Evolutionary conservation across 78 protist genomes (phyloP).

Genomic region (Bigelowiella natans): DNA sequence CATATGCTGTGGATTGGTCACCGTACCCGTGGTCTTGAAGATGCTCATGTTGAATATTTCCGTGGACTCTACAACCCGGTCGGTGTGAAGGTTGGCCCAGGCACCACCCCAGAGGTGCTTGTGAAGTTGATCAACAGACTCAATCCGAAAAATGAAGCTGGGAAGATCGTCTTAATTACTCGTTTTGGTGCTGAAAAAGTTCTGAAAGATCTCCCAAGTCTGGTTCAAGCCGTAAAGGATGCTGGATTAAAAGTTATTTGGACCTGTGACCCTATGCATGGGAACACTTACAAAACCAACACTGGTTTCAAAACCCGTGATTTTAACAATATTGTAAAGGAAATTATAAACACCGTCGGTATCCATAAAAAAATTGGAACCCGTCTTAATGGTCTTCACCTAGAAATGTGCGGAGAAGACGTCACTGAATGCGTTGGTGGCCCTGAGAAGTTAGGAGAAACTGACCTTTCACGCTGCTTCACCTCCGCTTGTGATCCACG

Average conservation of each 20-base stretch:
- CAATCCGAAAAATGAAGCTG: conserved; percentile 38
- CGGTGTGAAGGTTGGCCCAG: conserved; percentile 54
- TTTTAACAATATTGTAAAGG: conserved; percentile 1
- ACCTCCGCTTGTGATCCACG: conserved; percentile 55
- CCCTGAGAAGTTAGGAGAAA: background rate
- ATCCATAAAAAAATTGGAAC: background rate
- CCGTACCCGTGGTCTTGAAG: conserved; percentile 47
- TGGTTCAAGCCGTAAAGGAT: conserved; percentile 6
- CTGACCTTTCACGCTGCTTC: conserved; percentile 26
- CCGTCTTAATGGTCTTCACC: conserved; percentile 10
- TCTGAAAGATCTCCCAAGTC: background rate
- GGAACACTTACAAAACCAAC: background rate
- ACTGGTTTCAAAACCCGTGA: conserved; percentile 13
- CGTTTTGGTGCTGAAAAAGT: conserved; percentile 34
- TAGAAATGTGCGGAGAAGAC: conserved; percentile 19
- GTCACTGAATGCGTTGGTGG: conserved; percentile 65
- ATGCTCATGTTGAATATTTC: conserved; percentile 59
- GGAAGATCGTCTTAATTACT: conserved; percentile 39
- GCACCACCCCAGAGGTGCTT: conserved; percentile 33
- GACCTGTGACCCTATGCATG: conserved; percentile 13
- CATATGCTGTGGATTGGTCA: conserved; percentile 65
- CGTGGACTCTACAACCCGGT: conserved; percentile 57
- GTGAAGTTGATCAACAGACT: conserved; percentile 19
- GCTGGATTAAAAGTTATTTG: conserved; percentile 6
- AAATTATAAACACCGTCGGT: background rate